Evolutionary conservation across 225 moss, liverwort and hornwort genomes (phyloP), one percentile per base, ranked within the genome.

Genomic region (Polytrichum commune): DNA sequence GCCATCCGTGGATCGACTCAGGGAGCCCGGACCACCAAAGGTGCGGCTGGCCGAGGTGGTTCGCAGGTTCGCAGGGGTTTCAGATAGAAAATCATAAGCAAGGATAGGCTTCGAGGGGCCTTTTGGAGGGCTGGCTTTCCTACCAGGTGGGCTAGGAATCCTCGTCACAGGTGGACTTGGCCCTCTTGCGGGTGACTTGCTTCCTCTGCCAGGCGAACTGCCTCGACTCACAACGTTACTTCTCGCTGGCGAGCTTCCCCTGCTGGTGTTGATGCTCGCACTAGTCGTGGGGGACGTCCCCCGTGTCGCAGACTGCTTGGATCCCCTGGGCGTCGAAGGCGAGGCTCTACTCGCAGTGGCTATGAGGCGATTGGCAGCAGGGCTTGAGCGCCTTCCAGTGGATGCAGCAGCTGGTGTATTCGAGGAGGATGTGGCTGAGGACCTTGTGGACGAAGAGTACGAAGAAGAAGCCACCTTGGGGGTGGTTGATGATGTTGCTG

Each of bases 31-130:
- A 53, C 81, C 78, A 55, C 60, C 32, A 22, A 74, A 80, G 18
- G 72, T 80, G 73, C 75, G 69, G 19, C 72, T 56, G 23, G 75
- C 75, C n/a, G 86, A 76, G 26, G 75, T 77, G 6, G 83, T 81
- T 67, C 81, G 83, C 68, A 83, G 38, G 67, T 86, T 86, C 60
- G 76, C 68, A 64, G 86, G 86, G 58, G 69, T 78, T 55, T 86
- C 81, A 8, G 46, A 29, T 23, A 78, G 74, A 7, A 83, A 74
- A 76, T 75, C 83, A 28, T 65, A 60, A 38, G 67, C 76, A 55
- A 63, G 73, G 64, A 66, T 72, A 56, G 55, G 82, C 75, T 68
- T 86, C 7, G 77, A n/a, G 62, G 65, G 74, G 13, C 66, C 68
- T 20, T 73, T 65, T 13, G 61, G 4, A 6, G 85, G 73, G 62